Base-by-base conservation (phyloP, 805 yeast genomes). In the Candida palmyrensis region DNA sequence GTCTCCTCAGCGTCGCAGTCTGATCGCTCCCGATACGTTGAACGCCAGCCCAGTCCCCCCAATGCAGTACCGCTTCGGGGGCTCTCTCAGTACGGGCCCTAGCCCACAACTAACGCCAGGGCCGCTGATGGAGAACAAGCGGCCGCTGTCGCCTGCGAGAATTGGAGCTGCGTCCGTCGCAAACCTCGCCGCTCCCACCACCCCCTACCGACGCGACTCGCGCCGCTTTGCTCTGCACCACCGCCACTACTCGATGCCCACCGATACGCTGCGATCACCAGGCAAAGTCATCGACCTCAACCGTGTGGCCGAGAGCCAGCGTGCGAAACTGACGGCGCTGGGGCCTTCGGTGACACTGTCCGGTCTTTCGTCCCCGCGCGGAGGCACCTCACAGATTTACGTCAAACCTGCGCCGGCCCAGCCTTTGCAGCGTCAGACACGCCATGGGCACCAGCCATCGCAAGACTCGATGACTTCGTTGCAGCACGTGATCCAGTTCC, bases 91-190 rank as follows among this genome's bases (percentile, higher is more conserved):
- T 35, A 25, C 26, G 12, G n/a, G 18, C n/a, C 17, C 28, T 5
- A 11, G 15, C 14, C 14, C 28, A 25, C 36, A 25, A 31, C n/a
- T n/a, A n/a, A n/a, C n/a, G n/a, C n/a, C n/a, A n/a, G n/a, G n/a
- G n/a, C n/a, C n/a, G n/a, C n/a, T n/a, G n/a, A n/a, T n/a, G n/a
- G 29, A 38, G 57, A 39, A 54, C 10, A 25, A 25, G 14, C 16
- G 79, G 39, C 75, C 80, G 12, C 53, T 70, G 19, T 77, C 85
- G 2, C 88, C 88, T 0, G 82, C 86, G 1, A 77, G 76, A 44
- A 68, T 79, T 8, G 89, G 89, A 1, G 87, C 87, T 1, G 73
- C 70, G 15, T 86, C 87, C 1, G 83, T 81, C 1, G 81, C 85
- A 14, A 57, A 50, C 42, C 41, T 63, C 25, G 54, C 65, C 5